Evolutionary conservation across 116 monocot species (phyloP), one percentile per base, ranked within the genome.

Genomic region (Cymodocea nodosa): DNA sequence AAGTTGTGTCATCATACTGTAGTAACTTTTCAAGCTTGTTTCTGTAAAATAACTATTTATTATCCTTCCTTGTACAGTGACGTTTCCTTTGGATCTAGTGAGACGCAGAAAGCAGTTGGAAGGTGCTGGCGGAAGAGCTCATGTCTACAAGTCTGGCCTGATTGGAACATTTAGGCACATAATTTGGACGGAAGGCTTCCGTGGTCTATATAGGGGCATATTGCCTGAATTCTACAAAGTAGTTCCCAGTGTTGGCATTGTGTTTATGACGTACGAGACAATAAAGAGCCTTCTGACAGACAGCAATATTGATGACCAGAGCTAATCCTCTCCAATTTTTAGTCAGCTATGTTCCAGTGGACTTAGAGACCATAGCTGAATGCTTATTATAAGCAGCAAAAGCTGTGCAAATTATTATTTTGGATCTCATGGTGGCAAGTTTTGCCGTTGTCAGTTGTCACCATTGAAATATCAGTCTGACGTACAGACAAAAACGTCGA

Each of bases 181-280:
- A 56, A 51, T 97, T 25, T 35, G 75, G 22, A 67, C 65, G 0
- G 97, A 97, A 75, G 91, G 97, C 8, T 67, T 91, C 37, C 68
- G 83, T 30, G 91, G 97, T 34, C 59, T 97, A 40, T 97, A 97
- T 65, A 73, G 97, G 66, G 97, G 97, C 23, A 97, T 97, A 50
- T 70, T 97, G 73, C 97, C 95, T 3, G 95, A 95, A 71, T 95
- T 87, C 81, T 83, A 74, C 62, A 95, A 95, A 70, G 95, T 95
- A 51, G 88, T 97, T 16, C 97, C 97, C 0, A 71, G 91, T 35
- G 83, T 97, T 14, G 88, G 97, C 55, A 81, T 97, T 51, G 88
- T 85, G 56, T 97, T 97, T 70, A 78, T 85, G 85, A 97, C 97
- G 4, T 97, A 87, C 30, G 97, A 97, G 73, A 71, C 71, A 16